Evolutionary conservation across 352 stramenopile species (phyloP), one percentile per base, ranked within the genome.

Genomic region (Phytophthora quininea): DNA sequence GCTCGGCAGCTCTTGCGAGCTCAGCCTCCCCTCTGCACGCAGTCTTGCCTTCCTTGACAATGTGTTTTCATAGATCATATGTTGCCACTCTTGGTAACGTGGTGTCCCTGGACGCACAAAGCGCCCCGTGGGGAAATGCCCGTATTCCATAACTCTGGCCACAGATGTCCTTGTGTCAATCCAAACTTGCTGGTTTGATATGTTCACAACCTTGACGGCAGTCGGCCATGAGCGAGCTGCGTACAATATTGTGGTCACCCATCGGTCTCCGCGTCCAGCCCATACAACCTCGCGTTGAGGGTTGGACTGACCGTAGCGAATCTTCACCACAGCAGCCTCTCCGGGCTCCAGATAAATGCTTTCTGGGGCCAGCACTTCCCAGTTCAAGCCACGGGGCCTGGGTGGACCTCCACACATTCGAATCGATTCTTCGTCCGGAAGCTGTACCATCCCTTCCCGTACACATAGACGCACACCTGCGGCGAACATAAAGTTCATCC

Each of bases 401-500:
- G 11, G 12, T n/a, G 9, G 43, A 29, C 43, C 43, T 50, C 43
- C 43, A 29, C 11, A 7, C 9, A 50, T n/a, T 29, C 11, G 43
- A 6, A 50, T 24, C 19, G 19, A 24, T 24, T 24, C 19, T 24
- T 24, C 19, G 19, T 24, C 19, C 19, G 19, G 19, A 24, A 64
- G 27, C 31, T 49, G 24, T 1, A 64, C 47, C 5, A 56, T 8
- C 1, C 62, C 53, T n/a, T 77, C 64, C 3, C 57, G 29, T 0
- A 53, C 40, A 15, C 54, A 54, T 0, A 71, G 33, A 4, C 66
- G 32, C 2, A 80, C 56, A 2, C 62, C 69, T 27, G 59, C 38
- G 10, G 24, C n/a, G 3, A 59, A 32, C 63, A 79, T 79, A 53
- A 77, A 80, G n/a, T 75, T 50, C 58, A 75, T 71, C 0, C 73